Evolutionary conservation across 495 filamentous ascomycete genomes (phyloP).

Genomic region (Penicillium waksmanii): DNA sequence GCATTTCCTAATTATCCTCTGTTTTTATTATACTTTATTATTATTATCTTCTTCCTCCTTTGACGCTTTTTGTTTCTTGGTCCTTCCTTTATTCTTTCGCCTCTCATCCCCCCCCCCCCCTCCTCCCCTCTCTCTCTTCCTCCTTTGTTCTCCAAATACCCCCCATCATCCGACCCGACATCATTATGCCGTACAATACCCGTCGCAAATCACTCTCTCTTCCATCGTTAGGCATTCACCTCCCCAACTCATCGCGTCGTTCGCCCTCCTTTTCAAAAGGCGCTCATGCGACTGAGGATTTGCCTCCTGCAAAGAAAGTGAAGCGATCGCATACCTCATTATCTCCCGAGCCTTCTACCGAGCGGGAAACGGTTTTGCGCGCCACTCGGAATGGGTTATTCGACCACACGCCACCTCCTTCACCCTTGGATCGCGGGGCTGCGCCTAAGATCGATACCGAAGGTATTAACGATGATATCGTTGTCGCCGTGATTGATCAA

Average conservation of each 20-base stretch:
- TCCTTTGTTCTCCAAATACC: conserved; percentile 12
- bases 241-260: conserved; percentile 78
- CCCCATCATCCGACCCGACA: conserved; percentile 29
- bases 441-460: conserved; percentile 78
- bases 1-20: conserved; percentile 14
- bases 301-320: conserved; percentile 77
- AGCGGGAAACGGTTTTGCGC: conserved; percentile 46
- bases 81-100: conserved; percentile 19
- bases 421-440: conserved; percentile 61
- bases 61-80: conserved; percentile 22
- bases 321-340: conserved; percentile 77
- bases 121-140: conserved; percentile 5
- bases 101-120: neutral
- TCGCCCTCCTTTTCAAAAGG: conserved; percentile 64
- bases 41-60: conserved; percentile 28
- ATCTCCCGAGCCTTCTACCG: conserved; percentile 52
- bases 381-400: conserved; percentile 52
- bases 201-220: conserved; percentile 95
- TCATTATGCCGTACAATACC: conserved; percentile 91
- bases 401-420: conserved; percentile 85
- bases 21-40: conserved; percentile 18
- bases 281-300: conserved; percentile 51
- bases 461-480: conserved; percentile 92
- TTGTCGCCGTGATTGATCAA: conserved; percentile 88
- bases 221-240: conserved; percentile 88